Conservation (phyloP, 495 filamentous ascomycete genomes). For the Lasiosphaeriaceae sp. region DNA sequence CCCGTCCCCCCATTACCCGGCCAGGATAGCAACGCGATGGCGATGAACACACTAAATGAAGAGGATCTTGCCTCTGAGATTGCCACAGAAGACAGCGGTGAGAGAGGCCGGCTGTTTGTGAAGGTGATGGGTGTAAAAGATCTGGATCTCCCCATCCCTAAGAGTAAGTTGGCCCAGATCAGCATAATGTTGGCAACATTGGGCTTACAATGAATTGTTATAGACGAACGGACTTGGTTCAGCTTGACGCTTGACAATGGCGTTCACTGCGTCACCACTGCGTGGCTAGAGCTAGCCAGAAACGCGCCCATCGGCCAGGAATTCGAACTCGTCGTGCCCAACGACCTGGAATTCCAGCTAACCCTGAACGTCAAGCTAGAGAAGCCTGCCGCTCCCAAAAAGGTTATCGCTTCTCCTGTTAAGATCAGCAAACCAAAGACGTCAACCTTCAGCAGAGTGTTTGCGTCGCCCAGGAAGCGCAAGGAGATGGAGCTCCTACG, state of each 20-base stretch:
- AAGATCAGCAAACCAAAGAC: constrained; percentile 62
- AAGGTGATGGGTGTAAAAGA: constrained; percentile 97
- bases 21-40: constrained; percentile 71
- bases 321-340: constrained; percentile 94
- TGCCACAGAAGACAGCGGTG: constrained; percentile 69
- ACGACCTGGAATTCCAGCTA: constrained; percentile 94
- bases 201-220: constrained; percentile 27
- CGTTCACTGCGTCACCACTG: constrained; percentile 93
- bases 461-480: constrained; percentile 90
- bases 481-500: constrained; percentile 85
- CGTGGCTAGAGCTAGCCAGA: constrained; percentile 89
- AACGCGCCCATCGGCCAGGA: constrained; percentile 96
- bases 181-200: neutral
- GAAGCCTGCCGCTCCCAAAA: constrained; percentile 54
- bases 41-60: constrained; percentile 58
- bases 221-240: constrained; percentile 88
- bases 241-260: constrained; percentile 94
- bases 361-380: constrained; percentile 94
- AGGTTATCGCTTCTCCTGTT: constrained; percentile 48
- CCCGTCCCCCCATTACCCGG: constrained; percentile 81
- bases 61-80: constrained; percentile 50
- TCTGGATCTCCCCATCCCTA: constrained; percentile 83
- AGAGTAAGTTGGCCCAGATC: constrained; percentile 56
- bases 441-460: constrained; percentile 85
- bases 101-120: constrained; percentile 91